Conservation (phyloP, 1,139 yeast genomes). For the Saccharomyces hybrid region DNA sequence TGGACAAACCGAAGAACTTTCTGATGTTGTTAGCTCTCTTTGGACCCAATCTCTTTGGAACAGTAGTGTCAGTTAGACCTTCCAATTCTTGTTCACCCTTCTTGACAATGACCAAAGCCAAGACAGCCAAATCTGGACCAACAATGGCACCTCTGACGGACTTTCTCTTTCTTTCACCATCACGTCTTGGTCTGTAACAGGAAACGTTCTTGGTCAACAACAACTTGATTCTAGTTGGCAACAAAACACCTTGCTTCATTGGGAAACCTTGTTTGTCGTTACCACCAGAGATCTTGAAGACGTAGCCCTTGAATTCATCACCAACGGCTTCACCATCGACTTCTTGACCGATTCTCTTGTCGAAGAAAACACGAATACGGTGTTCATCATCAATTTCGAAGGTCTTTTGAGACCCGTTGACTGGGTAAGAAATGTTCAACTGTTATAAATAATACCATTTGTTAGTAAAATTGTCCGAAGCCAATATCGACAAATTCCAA, state of each 20-base stretch:
- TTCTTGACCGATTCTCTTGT: constrained; percentile 99
- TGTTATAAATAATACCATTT: constrained; percentile 23
- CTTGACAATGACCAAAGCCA: constrained; percentile 88
- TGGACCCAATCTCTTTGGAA: constrained; percentile 99
- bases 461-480: background rate
- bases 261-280: constrained; percentile 99
- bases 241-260: constrained; percentile 99
- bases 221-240: constrained; percentile 98
- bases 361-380: constrained; percentile 97
- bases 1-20: constrained; percentile 97
- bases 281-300: constrained; percentile 98
- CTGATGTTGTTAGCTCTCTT: constrained; percentile 99
- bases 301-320: constrained; percentile 99
- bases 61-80: constrained; percentile 90
- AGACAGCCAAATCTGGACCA: constrained; percentile 93
- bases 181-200: constrained; percentile 99
- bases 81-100: constrained; percentile 95
- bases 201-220: constrained; percentile 91
- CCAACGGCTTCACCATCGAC: constrained; percentile 98
- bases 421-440: constrained; percentile 99
- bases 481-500: background rate
- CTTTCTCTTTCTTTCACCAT: constrained; percentile 99
- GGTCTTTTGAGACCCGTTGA: constrained; percentile 99
- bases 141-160: constrained; percentile 99
- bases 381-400: constrained; percentile 98